Evolutionary conservation across 2,329 filamentous ascomycete species (phyloP), one percentile per base, ranked within the genome.

Genomic region (Arthrobotrys musiformis): DNA sequence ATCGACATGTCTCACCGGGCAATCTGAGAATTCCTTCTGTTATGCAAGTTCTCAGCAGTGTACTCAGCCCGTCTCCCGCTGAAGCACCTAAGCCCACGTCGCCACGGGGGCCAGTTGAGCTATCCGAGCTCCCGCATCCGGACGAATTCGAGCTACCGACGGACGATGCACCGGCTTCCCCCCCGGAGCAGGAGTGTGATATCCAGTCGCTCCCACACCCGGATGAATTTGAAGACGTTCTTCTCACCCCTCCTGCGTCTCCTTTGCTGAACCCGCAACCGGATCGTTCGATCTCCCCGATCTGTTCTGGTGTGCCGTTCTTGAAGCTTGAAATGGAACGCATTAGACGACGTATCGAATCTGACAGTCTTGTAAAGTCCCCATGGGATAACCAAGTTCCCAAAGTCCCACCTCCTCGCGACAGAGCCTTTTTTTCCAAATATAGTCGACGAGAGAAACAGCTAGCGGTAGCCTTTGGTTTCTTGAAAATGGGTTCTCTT

Each of bases 301-400:
- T 63, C 24, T 63, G 58, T 37, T 37, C 24, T 33, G 64, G 63
- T 44, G 26, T 19, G 13, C 15, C 56, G 17, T 76, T 48, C 28
- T 48, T 76, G n/a, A 64, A 69, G 56, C 48, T 69, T 37, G 70
- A 76, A 56, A 35, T 69, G 17, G 56, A 63, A 22, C 63, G 70
- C 1, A 52, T 76, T 52, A 56, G 56, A 66, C 52, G 52, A 48
- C 64, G 58, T 17, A 35, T 76, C 28, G 70, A 63, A 42, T 52
- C 58, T 5, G 70, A 40, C 19, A 52, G 15, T 0, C 56, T 69
- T 19, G 26, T 30, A n/a, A 35, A 33, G 17, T 26, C 63, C 33
- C 63, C 56, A 46, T 76, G 63, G 70, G 58, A 64, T 19, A 69
- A 19, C 54, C 46, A 44, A 22, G 15, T 46, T 30, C 62, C 37